These are phyloP conservation scores for Amborella trichopoda DNA, from an alignment of 164 flowering plant species.

Conservation along the genomic window DNA sequence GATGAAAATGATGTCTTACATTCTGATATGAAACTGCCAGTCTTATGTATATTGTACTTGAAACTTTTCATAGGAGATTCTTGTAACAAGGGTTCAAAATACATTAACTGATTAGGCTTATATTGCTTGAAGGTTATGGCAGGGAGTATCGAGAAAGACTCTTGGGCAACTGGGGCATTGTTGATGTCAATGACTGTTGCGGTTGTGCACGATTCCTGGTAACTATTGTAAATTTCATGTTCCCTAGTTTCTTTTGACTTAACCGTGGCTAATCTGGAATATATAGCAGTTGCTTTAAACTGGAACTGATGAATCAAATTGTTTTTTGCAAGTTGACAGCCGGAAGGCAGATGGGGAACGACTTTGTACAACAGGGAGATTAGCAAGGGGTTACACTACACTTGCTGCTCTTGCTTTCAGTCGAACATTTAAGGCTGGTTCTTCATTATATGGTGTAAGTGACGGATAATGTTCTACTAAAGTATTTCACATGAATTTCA, in stretches of 20 bases:
- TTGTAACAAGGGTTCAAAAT: too few species aligned
- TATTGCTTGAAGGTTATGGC: slow-evolving; percentile 97
- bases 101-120: too few species aligned
- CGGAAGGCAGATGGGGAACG: slow-evolving; percentile 76
- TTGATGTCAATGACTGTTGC: slow-evolving; percentile 95
- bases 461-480: not conserved
- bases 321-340: slow-evolving; percentile 47
- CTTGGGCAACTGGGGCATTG: slow-evolving; percentile 77
- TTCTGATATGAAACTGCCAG: too few species aligned
- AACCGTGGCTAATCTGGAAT: too few species aligned
- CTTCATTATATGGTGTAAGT: slow-evolving; percentile 96
- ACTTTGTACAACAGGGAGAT: slow-evolving; percentile 79
- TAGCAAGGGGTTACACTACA: slow-evolving; percentile 97
- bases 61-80: too few species aligned
- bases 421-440: slow-evolving; percentile 81
- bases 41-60: too few species aligned
- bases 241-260: too few species aligned
- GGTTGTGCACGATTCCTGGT: slow-evolving; percentile 90
- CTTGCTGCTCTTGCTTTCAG: slow-evolving; percentile 91
- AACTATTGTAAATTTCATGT: slow-evolving; percentile 5
- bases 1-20: too few species aligned
- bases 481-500: too few species aligned
- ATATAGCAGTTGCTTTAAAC: too few species aligned
- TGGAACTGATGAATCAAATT: too few species aligned
- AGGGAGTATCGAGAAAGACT: slow-evolving; percentile 86